phyloP scores from a whole-genome alignment of 2,329 filamentous ascomycete species.

The Cryphonectria carpinicola region DNA sequence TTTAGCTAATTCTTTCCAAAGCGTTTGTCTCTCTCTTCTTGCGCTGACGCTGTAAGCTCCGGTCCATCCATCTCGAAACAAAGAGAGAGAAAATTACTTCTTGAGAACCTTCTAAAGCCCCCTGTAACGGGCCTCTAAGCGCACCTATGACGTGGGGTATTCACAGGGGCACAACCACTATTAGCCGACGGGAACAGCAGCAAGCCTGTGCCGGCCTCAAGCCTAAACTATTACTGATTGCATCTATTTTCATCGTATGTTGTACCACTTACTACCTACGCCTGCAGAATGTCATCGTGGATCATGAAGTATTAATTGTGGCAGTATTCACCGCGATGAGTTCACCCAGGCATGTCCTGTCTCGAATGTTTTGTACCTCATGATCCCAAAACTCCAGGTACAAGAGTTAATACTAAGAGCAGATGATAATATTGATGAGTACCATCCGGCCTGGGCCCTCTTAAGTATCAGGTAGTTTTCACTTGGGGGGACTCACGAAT shows the following conservation, averaged over 20 bases:
- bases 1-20: neutral
- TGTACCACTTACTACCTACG: neutral
- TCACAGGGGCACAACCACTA: neutral
- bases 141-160: conserved; percentile 13
- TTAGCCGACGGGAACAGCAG: conserved; percentile 8
- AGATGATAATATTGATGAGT: neutral
- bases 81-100: neutral
- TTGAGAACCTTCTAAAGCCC: neutral
- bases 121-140: neutral
- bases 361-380: neutral
- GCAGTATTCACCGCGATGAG: neutral
- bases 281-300: no score
- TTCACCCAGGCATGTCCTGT: neutral
- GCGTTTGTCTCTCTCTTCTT: neutral
- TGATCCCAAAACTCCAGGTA: neutral
- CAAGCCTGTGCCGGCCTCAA: neutral
- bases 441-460: neutral
- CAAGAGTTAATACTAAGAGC: neutral
- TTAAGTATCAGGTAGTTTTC: neutral
- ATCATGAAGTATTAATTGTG: no score
- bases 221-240: neutral
- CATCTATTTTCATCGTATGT: neutral
- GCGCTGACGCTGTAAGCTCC: neutral
- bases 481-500: neutral
- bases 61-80: neutral